A percentile compares a stretch with the other conserved stretches of the same genome.
These are phyloP conservation scores for Hondaea fermentalgiana DNA, from an alignment of 108 stramenopile species.

Conservation along the genomic window DNA sequence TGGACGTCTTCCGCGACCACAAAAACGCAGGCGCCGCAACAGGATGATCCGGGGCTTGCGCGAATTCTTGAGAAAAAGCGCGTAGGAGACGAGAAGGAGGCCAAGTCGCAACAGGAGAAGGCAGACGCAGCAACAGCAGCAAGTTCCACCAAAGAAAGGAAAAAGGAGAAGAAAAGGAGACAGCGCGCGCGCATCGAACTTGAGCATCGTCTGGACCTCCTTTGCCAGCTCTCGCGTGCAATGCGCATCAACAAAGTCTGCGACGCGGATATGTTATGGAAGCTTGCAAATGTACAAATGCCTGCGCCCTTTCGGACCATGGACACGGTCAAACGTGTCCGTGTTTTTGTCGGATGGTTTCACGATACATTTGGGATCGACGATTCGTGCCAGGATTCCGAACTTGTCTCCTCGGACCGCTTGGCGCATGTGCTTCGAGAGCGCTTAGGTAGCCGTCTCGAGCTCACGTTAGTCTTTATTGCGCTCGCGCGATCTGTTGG, in stretches of 20 bases:
- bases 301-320: background rate
- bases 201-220: background rate
- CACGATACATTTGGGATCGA: background rate
- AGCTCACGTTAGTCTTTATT: background rate
- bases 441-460: background rate
- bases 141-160: background rate
- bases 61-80: no score
- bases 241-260: background rate
- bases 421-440: background rate
- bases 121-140: background rate
- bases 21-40: no score
- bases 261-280: background rate
- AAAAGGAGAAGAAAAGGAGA: background rate
- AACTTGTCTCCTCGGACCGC: background rate
- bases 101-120: background rate
- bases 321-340: background rate
- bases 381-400: background rate
- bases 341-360: background rate
- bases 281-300: background rate
- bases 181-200: background rate
- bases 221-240: background rate
- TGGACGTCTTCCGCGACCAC: no score
- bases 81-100: no score
- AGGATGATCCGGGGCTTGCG: no score
- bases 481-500: background rate